A percentile compares a stretch with the other conserved stretches of the same genome.
phyloP scores from a whole-genome alignment of 805 yeast species.

The Candida koratica region DNA sequence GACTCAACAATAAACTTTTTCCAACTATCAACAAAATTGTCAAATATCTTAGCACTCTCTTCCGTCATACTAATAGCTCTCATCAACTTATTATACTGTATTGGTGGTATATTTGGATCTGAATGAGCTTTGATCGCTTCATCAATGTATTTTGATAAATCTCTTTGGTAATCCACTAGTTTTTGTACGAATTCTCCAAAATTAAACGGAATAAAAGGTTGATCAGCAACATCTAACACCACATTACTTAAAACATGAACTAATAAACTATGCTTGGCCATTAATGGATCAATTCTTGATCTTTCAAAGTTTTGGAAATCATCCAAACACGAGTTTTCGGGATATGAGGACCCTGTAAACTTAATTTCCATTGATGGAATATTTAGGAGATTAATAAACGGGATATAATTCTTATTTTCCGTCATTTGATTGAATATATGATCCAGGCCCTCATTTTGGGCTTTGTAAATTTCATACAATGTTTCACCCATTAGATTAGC shows the following conservation, averaged over 20 bases:
- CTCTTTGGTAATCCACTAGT: slow-evolving; percentile 43
- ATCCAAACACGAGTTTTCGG: slow-evolving; percentile 61
- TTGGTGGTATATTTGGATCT: slow-evolving; percentile 15
- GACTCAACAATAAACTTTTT: slow-evolving; percentile 32
- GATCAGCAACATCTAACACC: slow-evolving; percentile 60
- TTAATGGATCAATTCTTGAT: slow-evolving; percentile 48
- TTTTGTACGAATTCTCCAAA: slow-evolving; percentile 43
- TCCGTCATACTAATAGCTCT: slow-evolving; percentile 23
- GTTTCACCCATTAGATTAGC: slow-evolving; percentile 11
- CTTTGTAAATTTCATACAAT: slow-evolving; percentile 26
- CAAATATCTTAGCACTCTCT: slow-evolving; percentile 42
- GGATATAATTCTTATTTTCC: slow-evolving; percentile 59
- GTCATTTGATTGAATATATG: slow-evolving; percentile 32
- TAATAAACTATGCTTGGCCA: slow-evolving; percentile 53
- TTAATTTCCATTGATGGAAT: slow-evolving; percentile 65
- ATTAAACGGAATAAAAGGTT: slow-evolving; percentile 72
- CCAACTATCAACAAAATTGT: slow-evolving; percentile 65
- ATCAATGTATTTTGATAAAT: slow-evolving; percentile 38
- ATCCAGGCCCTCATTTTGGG: slow-evolving; percentile 21
- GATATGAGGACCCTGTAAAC: slow-evolving; percentile 41
- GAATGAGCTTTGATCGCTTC: slow-evolving; percentile 16
- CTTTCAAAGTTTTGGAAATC: slow-evolving; percentile 51
- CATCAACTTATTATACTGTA: slow-evolving; percentile 24
- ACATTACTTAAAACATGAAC: slow-evolving; percentile 53
- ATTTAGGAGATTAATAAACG: slow-evolving; percentile 61